Percentiles rank a stretch among this genome's conserved stretches.
Evolutionary conservation across 2,329 filamentous ascomycete species (phyloP).

Genomic region (Fusarium odoratissimum): DNA sequence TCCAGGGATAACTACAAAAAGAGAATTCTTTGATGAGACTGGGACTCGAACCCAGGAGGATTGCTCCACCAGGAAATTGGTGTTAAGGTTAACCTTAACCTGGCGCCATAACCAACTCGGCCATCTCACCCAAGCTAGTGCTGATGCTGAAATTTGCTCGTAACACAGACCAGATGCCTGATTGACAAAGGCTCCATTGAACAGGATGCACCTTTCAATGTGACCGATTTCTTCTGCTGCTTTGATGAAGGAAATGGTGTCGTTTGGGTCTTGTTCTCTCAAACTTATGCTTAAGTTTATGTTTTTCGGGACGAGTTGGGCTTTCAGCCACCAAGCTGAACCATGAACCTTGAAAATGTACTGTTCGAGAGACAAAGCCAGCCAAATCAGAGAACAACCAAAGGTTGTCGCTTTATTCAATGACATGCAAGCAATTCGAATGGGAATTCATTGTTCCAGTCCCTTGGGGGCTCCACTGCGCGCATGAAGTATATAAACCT

Average conservation of each 20-base stretch:
- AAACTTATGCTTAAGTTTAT: neutral
- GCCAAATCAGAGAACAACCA: neutral
- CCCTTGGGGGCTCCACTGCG: accelerated
- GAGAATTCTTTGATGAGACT: conserved; percentile 16
- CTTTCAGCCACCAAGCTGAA: neutral
- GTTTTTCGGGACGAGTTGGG: neutral
- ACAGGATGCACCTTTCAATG: accelerated
- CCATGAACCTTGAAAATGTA: neutral
- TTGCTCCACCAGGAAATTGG: conserved; percentile 34
- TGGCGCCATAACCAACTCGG: conserved; percentile 36
- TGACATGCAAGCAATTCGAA: accelerated
- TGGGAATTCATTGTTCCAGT: accelerated
- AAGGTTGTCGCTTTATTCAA: accelerated
- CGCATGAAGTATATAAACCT: neutral
- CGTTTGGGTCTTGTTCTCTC: accelerated
- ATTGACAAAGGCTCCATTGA: accelerated
- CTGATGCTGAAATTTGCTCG: accelerated
- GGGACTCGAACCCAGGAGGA: conserved; percentile 35
- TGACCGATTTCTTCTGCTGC: accelerated
- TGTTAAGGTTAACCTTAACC: conserved; percentile 34
- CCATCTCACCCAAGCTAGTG: conserved; percentile 31
- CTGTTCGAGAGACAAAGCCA: neutral
- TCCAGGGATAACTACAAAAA: neutral
- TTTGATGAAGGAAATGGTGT: neutral
- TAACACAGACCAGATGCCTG: neutral